phyloP scores from a whole-genome alignment of 345 rosid species.

The Litchi chinensis region DNA sequence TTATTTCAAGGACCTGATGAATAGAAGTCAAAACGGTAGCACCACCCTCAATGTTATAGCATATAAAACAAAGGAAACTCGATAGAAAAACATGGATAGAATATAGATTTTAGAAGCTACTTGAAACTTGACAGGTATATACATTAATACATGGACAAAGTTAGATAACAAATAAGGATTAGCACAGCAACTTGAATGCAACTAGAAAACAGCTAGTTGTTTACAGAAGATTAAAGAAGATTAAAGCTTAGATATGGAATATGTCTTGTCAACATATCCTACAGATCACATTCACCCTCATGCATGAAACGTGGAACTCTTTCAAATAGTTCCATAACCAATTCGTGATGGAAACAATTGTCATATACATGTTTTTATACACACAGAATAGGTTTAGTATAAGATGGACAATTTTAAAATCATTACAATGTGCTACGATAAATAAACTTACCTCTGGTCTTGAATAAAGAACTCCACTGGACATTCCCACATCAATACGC shows the following conservation, averaged over 20 bases:
- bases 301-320: background rate
- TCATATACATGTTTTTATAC: background rate
- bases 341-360: background rate
- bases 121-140: background rate
- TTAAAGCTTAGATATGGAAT: background rate
- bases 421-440: background rate
- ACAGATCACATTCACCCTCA: background rate
- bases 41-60: background rate
- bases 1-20: conserved; percentile 80
- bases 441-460: conserved; percentile 80
- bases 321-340: background rate
- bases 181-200: background rate
- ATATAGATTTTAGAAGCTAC: background rate
- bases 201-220: background rate
- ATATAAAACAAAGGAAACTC: background rate
- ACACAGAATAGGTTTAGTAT: background rate
- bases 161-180: background rate
- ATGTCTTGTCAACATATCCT: background rate
- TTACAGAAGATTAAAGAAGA: background rate
- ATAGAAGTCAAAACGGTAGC: background rate
- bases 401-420: background rate
- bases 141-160: background rate
- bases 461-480: conserved; percentile 85
- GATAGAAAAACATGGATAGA: background rate
- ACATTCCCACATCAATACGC: conserved; percentile 97